These are phyloP conservation scores for Annona squamosa DNA, from an alignment of 164 flowering plant species.

Conservation along the genomic window DNA sequence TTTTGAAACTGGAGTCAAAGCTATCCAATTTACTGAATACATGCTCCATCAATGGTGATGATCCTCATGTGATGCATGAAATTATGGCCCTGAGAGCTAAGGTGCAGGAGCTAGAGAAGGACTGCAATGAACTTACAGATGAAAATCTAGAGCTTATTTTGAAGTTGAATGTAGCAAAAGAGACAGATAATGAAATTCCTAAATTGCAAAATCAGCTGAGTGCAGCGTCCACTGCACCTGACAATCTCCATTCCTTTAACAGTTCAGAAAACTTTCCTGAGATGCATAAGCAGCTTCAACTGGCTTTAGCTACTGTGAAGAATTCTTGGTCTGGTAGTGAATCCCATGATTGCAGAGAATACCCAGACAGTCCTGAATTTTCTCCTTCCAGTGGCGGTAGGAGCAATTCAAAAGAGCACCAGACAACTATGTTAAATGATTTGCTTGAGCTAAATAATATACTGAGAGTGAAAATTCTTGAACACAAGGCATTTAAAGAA, in stretches of 20 bases:
- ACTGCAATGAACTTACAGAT: conserved; percentile 56
- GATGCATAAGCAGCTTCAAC: conserved; percentile 27
- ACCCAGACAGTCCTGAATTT: conserved; percentile 12
- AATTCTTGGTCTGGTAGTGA: conserved; percentile 20
- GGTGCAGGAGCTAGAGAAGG: conserved; percentile 55
- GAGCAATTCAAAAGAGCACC: conserved; percentile 20
- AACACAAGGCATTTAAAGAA: conserved; percentile 21
- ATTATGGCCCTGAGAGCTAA: conserved; percentile 33
- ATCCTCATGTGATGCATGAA: conserved; percentile 26
- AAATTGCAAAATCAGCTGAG: conserved; percentile 17
- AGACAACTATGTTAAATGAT: conserved; percentile 22
- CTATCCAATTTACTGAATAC: conserved; percentile 26
- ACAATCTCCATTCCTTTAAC: conserved; percentile 15
- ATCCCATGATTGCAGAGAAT: background rate
- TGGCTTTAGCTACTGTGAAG: conserved; percentile 26
- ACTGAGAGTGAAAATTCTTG: conserved; percentile 28
- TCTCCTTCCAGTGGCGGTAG: conserved; percentile 7
- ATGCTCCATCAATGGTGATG: conserved; percentile 10
- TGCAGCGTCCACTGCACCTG: background rate
- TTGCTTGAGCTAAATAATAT: conserved; percentile 29
- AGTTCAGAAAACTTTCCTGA: conserved; percentile 18
- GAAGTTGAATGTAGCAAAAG: conserved; percentile 33
- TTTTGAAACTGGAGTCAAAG: conserved; percentile 33
- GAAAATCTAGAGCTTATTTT: conserved; percentile 49
- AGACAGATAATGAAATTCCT: conserved; percentile 20